phyloP scores from a whole-genome alignment of 1,139 yeast species.

The Saccharomyces hybrid region DNA sequence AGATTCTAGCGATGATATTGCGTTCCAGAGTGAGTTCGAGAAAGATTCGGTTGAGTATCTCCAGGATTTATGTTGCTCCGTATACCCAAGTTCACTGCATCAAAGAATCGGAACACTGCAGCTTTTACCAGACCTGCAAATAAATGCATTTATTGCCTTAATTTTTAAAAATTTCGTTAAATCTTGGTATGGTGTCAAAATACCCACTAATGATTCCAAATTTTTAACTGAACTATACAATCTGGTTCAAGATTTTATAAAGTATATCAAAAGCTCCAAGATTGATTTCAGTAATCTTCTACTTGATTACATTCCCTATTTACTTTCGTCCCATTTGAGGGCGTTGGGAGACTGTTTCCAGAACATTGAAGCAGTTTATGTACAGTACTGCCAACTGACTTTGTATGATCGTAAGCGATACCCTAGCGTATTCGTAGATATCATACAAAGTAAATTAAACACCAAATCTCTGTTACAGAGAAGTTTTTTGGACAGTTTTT shows the following conservation, averaged over 20 bases:
- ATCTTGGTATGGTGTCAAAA: slow-evolving; percentile 29
- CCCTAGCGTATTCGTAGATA: slow-evolving; percentile 13
- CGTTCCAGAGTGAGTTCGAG: slow-evolving; percentile 14
- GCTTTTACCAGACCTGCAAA: slow-evolving; percentile 12
- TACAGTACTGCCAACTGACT: slow-evolving; percentile 11
- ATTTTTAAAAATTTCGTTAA: slow-evolving; percentile 23
- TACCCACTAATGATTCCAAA: slow-evolving; percentile 21
- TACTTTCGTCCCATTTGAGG: slow-evolving; percentile 19
- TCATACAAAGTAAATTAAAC: slow-evolving; percentile 9
- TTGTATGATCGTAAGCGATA: slow-evolving; percentile 14
- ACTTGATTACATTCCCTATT: slow-evolving; percentile 22
- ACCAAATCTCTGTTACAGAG: slow-evolving; percentile 1
- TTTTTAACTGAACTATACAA: slow-evolving; percentile 16
- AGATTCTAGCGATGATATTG: slow-evolving; percentile 8
- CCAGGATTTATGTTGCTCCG: slow-evolving; percentile 21
- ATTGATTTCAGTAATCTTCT: slow-evolving; percentile 15
- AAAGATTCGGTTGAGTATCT: slow-evolving; percentile 23
- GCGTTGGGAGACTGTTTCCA: slow-evolving; percentile 8
- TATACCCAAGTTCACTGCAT: slow-evolving; percentile 19
- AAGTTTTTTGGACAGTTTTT: slow-evolving; percentile 1
- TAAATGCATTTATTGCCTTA: slow-evolving; percentile 22
- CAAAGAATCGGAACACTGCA: slow-evolving; percentile 9
- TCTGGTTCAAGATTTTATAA: slow-evolving; percentile 11
- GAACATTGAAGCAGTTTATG: slow-evolving; percentile 1
- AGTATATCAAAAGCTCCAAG: slow-evolving; percentile 3